A percentile compares a stretch with the other conserved stretches of the same genome.
These are phyloP conservation scores for Flaveria sonorensis DNA, from an alignment of 129 eudicot genomes.

Conservation along the genomic window DNA sequence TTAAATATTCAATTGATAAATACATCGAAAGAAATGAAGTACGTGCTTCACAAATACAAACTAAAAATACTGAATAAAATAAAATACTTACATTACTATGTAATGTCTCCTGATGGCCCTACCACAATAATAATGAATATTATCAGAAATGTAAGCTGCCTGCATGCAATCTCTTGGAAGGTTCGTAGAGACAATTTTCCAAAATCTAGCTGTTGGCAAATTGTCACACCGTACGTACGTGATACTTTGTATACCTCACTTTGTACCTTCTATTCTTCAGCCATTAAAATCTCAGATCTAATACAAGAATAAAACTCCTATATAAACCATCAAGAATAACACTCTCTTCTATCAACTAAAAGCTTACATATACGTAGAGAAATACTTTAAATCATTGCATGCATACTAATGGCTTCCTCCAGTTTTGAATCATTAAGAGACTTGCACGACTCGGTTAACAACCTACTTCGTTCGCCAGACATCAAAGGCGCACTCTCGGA, in stretches of 20 bases:
- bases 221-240: slow-evolving; percentile 34
- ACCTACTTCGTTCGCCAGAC: slow-evolving; percentile 58
- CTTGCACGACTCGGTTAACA: slow-evolving; percentile 73
- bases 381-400: neutral
- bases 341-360: neutral
- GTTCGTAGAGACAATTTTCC: slow-evolving; percentile 34
- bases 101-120: slow-evolving; percentile 12
- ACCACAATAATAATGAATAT: slow-evolving; percentile 12
- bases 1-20: neutral
- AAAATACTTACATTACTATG: neutral
- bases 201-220: slow-evolving; percentile 37
- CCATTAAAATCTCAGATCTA: slow-evolving; percentile 48
- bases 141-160: slow-evolving; percentile 14
- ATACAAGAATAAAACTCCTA: slow-evolving; percentile 17
- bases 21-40: neutral
- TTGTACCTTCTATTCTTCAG: slow-evolving; percentile 39
- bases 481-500: slow-evolving; percentile 43
- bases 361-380: neutral
- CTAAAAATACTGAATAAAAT: too few relatives aligned
- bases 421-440: slow-evolving; percentile 55
- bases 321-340: slow-evolving; percentile 2
- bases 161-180: slow-evolving; percentile 34
- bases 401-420: slow-evolving; percentile 40
- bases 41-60: neutral
- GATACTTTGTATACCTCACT: slow-evolving; percentile 22